phyloP scores from a whole-genome alignment of 352 stramenopile genomes.

The Phytophthora cajani region DNA sequence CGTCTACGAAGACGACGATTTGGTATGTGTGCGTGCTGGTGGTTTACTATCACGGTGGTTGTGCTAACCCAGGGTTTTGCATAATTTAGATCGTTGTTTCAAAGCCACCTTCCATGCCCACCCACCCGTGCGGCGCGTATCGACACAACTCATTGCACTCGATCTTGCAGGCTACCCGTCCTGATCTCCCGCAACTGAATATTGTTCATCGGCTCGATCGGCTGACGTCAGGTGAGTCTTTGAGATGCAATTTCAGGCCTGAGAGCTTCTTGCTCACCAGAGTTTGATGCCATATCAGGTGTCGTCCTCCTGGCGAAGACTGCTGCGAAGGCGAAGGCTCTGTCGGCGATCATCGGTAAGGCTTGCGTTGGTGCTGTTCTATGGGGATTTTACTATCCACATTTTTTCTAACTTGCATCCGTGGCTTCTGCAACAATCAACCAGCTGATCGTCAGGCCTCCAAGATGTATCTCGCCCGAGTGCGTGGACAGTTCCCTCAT shows the following conservation, averaged over 20 bases:
- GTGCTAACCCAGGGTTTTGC: slow-evolving; percentile 1
- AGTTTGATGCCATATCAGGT: slow-evolving; percentile 30
- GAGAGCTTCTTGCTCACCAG: too few species aligned
- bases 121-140: slow-evolving; percentile 96
- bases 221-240: slow-evolving; percentile 90
- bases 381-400: too few species aligned
- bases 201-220: slow-evolving; percentile 97
- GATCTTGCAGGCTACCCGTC: slow-evolving; percentile 76
- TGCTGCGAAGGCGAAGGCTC: slow-evolving; percentile 65
- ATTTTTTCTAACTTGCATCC: not conserved
- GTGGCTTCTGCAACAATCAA: not conserved
- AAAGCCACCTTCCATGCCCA: slow-evolving; percentile 94
- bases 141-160: slow-evolving; percentile 94
- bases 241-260: too few species aligned
- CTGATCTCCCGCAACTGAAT: slow-evolving; percentile 75
- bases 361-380: not conserved
- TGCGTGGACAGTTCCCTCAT: slow-evolving; percentile 88
- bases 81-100: slow-evolving; percentile 73
- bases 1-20: slow-evolving; percentile 75
- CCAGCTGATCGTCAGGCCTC: slow-evolving; percentile 82
- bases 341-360: slow-evolving; percentile 79
- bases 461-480: slow-evolving; percentile 96
- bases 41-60: not conserved
- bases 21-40: slow-evolving; percentile 46
- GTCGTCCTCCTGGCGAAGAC: slow-evolving; percentile 89